These are phyloP conservation scores for Phellopilus nigrolimitatus DNA, from an alignment of 1,284 basidiomycete genomes.

Conservation along the genomic window DNA sequence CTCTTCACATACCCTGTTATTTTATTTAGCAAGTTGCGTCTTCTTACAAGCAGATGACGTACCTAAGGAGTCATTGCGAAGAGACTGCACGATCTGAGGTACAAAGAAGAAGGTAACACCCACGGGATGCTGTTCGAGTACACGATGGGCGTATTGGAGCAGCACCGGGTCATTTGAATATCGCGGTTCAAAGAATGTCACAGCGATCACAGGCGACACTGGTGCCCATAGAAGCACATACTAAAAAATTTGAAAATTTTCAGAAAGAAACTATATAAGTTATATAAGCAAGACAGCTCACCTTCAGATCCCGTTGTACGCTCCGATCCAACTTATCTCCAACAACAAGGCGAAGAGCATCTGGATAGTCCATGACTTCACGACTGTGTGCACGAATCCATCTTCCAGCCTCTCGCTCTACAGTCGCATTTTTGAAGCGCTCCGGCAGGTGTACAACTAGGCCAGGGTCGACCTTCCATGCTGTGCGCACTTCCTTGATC, in stretches of 20 bases:
- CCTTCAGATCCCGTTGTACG: constrained; percentile 69
- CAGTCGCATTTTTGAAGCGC: constrained; percentile 67
- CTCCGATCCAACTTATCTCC: constrained; percentile 62
- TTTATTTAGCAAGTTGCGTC: constrained; percentile 3
- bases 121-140: constrained; percentile 92
- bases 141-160: constrained; percentile 95
- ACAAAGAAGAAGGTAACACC: constrained; percentile 98
- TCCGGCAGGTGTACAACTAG: constrained; percentile 83
- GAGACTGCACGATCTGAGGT: constrained; percentile 95
- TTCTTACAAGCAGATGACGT: constrained; percentile 23
- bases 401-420: constrained; percentile 68
- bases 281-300: constrained; percentile 29
- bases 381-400: constrained; percentile 74
- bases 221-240: constrained; percentile 87
- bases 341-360: constrained; percentile 77
- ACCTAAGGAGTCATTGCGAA: constrained; percentile 87
- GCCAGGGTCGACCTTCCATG: constrained; percentile 83
- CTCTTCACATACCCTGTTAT: constrained; percentile 82
- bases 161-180: constrained; percentile 83
- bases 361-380: constrained; percentile 70
- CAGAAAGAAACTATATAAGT: not conserved
- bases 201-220: constrained; percentile 83
- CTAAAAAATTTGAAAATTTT: constrained; percentile 35
- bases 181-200: constrained; percentile 82
- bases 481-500: constrained; percentile 61